Base-by-base conservation (phyloP, 176 grass and related monocot genomes). In the Alloteropsis semialata region DNA sequence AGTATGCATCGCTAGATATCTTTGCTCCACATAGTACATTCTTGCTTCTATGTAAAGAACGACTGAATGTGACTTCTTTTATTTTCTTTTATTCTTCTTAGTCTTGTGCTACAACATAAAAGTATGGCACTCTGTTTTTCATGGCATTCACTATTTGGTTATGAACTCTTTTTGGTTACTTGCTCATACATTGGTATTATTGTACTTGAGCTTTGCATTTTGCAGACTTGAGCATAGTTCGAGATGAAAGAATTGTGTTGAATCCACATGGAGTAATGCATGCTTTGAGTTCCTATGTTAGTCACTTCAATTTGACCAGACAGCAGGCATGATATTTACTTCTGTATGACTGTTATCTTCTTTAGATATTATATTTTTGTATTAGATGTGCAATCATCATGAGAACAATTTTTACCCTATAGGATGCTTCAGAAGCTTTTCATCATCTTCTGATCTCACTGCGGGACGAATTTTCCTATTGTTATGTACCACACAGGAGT, bases 401-500 rank as follows among this genome's bases (percentile, higher is more conserved):
- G 32, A 88, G 45, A 86, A 84, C 21, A 86, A 42, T 45, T 80
- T 82, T 71, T 13, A 48, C 53, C 22, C 82, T 50, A 72, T 88
- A 95, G 96, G 96, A 98, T 85, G 92, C 96, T 81, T 88, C 92
- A 0, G 96, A 98, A 82, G 92, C 96, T 72, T 89, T 98, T 82
- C 82, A 91, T 82, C 96, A 93, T 89, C 90, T 98, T 74, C 91
- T 95, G 76, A 84, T 88, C 60, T 98, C 96, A 43, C 27, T 95
- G 78, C 89, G 88, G 85, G 87, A 91, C 16, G 96, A 98, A 86
- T 84, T 91, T 88, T 93, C 81, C 62, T 62, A 60, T 27, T 85
- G 69, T 81, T 89, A 95, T 77, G 84, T 95, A 62, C 91, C 91
- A 55, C 80, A 92, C 54, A 86, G 82, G 64, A 98, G 88, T 77